These are phyloP conservation scores for Macaranga tanarius DNA, from an alignment of 441 rosid species.

Conservation along the genomic window DNA sequence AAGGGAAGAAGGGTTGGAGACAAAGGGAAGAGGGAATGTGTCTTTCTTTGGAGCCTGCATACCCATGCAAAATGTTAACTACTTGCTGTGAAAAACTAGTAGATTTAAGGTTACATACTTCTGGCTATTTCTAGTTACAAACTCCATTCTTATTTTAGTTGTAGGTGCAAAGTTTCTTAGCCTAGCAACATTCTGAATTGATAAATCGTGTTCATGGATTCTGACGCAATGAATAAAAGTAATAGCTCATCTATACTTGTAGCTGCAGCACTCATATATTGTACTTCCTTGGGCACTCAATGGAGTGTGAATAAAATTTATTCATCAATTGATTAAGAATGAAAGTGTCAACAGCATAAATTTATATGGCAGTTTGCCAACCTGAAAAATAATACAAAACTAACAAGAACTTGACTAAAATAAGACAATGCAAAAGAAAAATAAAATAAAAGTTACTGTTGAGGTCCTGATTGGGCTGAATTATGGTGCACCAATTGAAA, in stretches of 20 bases:
- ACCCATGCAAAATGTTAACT: background rate
- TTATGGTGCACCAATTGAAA: background rate
- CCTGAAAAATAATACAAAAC: background rate
- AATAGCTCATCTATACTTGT: background rate
- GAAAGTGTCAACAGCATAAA: background rate
- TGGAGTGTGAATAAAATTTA: too few species aligned
- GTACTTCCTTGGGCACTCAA: background rate
- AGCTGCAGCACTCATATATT: too few species aligned
- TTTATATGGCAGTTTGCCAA: background rate
- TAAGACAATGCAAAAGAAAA: too few species aligned
- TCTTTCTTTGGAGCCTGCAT: background rate
- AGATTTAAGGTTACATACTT: background rate
- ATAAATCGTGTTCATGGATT: background rate
- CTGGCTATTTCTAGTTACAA: background rate
- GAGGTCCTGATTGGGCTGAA: background rate
- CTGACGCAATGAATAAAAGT: background rate
- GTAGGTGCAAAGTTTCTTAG: background rate
- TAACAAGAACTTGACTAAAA: too few species aligned
- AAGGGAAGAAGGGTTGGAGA: background rate
- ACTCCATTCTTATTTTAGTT: background rate
- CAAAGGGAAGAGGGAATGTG: background rate
- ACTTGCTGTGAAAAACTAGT: background rate
- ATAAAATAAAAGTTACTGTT: too few species aligned
- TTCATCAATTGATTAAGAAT: too few species aligned
- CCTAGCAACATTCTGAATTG: background rate